phyloP scores from a whole-genome alignment of 164 flowering plant species.

The Stephania cephalantha region DNA sequence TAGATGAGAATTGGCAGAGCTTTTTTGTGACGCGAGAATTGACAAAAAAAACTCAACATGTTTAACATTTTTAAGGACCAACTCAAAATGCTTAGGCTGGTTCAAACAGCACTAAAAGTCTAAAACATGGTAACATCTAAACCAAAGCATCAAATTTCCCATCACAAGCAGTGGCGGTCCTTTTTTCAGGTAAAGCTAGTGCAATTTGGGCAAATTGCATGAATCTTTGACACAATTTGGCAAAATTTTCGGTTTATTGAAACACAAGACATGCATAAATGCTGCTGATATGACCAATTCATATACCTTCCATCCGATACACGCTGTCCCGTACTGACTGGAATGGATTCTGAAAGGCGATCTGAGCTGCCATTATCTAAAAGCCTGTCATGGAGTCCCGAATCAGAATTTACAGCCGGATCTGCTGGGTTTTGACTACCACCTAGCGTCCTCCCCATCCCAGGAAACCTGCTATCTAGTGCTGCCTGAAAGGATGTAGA shows the following conservation, averaged over 20 bases:
- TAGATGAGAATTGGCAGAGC: neutral
- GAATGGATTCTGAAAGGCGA: conserved; percentile 26
- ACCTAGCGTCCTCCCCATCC: conserved; percentile 70
- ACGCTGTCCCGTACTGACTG: conserved; percentile 25
- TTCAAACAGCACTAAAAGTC: neutral
- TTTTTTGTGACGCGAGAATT: neutral
- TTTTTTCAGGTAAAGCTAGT: neutral
- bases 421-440: conserved; percentile 32
- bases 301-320: conserved; percentile 48
- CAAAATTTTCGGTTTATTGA: neutral
- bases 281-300: neutral
- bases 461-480: conserved; percentile 76
- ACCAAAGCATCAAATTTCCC: neutral
- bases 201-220: neutral
- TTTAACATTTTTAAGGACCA: neutral
- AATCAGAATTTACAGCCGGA: conserved; percentile 40
- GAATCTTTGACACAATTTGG: neutral
- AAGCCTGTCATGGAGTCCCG: conserved; percentile 69
- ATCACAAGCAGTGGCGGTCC: neutral
- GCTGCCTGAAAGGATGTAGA: conserved; percentile 35
- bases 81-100: neutral
- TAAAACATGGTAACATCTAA: neutral
- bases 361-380: conserved; percentile 44
- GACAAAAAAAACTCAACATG: neutral
- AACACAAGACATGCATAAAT: neutral